Evolutionary conservation across 345 rosid species (phyloP), one percentile per base, ranked within the genome.

Genomic region (Citrus trifoliata): DNA sequence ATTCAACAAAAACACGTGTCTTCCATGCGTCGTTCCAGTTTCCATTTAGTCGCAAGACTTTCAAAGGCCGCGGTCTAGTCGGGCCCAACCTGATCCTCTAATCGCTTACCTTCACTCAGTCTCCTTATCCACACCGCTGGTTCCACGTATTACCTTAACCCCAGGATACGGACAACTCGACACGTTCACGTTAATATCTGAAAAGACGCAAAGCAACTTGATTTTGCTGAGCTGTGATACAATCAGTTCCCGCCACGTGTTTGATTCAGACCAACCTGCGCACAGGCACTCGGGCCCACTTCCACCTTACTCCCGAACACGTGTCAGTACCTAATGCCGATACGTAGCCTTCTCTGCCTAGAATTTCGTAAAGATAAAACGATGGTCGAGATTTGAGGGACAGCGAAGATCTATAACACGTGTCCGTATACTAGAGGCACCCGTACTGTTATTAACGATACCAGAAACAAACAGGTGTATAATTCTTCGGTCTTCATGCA

Each of bases 331-430:
- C 18, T 46, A 46, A 46, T 13, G 5, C 35, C 6, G 22, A 38
- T 13, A 22, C 58, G 38, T 48, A 25, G 58, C 22, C 28, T 42
- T 42, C 51, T 46, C 51, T 13, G 51, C 51, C 51, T 5, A 0
- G 19, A 6, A 10, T 53, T 67, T 25, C 55, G 66, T 16, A n/a
- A 40, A 25, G 0, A 10, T 32, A 73, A 73, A 77, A 19, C 1
- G 78, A 71, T 71, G 84, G 81, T 55, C 56, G 75, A 70, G 82
- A 80, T 78, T 56, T 3, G 67, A 40, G 71, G 56, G 77, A 85
- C 84, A 72, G 58, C 70, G n/a, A 32, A 53, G 22, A 85, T 82
- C 86, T 78, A 8, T 25, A 70, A 78, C 86, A 80, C 86, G 86
- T 76, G 81, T 74, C 71, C 67, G 10, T 48, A 7, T 0, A 33